Evolutionary conservation across 179 eudicot species (phyloP).

Genomic region (Heliamphora pulchella): DNA sequence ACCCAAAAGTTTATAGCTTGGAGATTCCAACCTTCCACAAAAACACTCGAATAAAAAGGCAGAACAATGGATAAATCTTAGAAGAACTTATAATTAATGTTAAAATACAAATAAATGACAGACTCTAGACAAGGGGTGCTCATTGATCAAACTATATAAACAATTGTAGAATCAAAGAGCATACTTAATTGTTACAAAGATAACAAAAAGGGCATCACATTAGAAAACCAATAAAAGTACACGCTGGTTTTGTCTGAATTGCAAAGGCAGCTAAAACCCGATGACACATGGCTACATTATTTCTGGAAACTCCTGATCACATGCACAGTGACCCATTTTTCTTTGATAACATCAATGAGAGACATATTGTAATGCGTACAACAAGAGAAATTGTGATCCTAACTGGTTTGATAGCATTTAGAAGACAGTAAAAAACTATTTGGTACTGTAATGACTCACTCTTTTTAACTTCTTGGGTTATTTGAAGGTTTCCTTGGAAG

Average conservation of each 20-base stretch:
- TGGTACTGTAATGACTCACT: too few relatives aligned
- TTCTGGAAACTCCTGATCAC: not conserved
- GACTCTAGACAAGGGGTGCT: not conserved
- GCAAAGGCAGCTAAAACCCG: not conserved
- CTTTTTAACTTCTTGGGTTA: too few relatives aligned
- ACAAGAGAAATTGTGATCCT: too few relatives aligned
- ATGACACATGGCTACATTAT: not conserved
- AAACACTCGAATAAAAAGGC: constrained; percentile 8
- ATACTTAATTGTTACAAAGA: not conserved
- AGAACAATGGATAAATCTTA: not conserved
- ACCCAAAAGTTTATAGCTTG: constrained; percentile 79
- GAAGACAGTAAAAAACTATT: too few relatives aligned
- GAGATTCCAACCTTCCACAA: constrained; percentile 73
- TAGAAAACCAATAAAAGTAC: not conserved
- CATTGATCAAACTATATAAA: not conserved
- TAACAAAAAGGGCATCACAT: not conserved
- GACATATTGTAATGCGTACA: not conserved
- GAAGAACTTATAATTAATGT: not conserved
- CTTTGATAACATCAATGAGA: not conserved
- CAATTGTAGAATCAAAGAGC: not conserved
- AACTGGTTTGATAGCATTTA: too few relatives aligned
- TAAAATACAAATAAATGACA: not conserved
- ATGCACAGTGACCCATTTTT: not conserved
- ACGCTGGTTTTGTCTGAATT: not conserved
- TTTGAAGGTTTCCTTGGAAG: too few relatives aligned